Conservation (phyloP, 2,329 filamentous ascomycete genomes). For the Aureobasidium subglaciale region DNA sequence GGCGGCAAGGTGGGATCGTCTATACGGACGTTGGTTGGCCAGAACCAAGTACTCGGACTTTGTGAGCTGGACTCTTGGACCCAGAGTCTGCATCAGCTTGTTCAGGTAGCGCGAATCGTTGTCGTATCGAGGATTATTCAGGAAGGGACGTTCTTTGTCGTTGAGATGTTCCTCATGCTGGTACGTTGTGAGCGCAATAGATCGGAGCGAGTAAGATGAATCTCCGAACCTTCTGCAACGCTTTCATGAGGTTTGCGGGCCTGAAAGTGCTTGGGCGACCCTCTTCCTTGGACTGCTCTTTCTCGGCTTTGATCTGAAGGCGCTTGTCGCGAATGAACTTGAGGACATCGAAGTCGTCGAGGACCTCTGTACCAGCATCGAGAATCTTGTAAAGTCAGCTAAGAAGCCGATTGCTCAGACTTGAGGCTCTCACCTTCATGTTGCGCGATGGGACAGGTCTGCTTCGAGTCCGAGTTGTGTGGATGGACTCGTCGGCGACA, state of each 20-base stretch:
- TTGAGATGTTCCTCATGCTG: slow-evolving; percentile 19
- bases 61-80: slow-evolving; percentile 28
- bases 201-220: background rate
- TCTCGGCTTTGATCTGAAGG: slow-evolving; percentile 26
- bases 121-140: slow-evolving; percentile 21
- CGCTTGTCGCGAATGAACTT: slow-evolving; percentile 27
- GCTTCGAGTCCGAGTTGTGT: background rate
- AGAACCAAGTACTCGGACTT: slow-evolving; percentile 30
- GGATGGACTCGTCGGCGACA: background rate
- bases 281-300: slow-evolving; percentile 24
- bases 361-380: slow-evolving; percentile 29
- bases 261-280: slow-evolving; percentile 19
- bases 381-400: slow-evolving; percentile 22
- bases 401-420: rapidly evolving
- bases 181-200: background rate
- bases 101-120: slow-evolving; percentile 19
- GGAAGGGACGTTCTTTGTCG: slow-evolving; percentile 19
- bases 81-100: slow-evolving; percentile 21
- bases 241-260: slow-evolving; percentile 22
- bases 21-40: slow-evolving; percentile 28
- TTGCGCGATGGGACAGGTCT: background rate
- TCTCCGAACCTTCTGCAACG: slow-evolving; percentile 14
- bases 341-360: slow-evolving; percentile 31
- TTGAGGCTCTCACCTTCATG: background rate
- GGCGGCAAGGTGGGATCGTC: slow-evolving; percentile 28